Evolutionary conservation across 108 stramenopile genomes (phyloP).

Genomic region (Mediolabrus comicus): DNA sequence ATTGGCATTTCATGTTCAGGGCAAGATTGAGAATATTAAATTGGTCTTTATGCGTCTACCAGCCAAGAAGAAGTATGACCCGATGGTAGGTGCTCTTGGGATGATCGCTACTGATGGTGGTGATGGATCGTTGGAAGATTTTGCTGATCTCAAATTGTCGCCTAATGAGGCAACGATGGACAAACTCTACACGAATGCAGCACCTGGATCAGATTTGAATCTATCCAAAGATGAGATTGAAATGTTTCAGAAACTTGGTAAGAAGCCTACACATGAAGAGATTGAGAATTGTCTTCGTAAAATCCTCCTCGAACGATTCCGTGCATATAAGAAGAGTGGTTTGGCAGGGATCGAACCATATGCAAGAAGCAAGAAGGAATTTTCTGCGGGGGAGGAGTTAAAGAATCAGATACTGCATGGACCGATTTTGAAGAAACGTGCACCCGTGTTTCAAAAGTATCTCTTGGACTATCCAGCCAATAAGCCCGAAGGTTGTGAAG

Average conservation of each 20-base stretch:
- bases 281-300: slow-evolving; percentile 45
- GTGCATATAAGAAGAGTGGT: slow-evolving; percentile 47
- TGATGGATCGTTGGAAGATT: slow-evolving; percentile 46
- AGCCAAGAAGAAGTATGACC: slow-evolving; percentile 53
- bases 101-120: slow-evolving; percentile 50
- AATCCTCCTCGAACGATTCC: slow-evolving; percentile 44
- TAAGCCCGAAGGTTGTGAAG: slow-evolving; percentile 39
- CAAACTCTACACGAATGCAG: slow-evolving; percentile 39
- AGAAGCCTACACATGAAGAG: slow-evolving; percentile 32
- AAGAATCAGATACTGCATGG: slow-evolving; percentile 37
- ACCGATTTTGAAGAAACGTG: slow-evolving; percentile 27
- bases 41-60: slow-evolving; percentile 30
- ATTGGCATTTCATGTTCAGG: slow-evolving; percentile 46
- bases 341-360: slow-evolving; percentile 52
- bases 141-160: slow-evolving; percentile 37
- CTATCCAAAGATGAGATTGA: slow-evolving; percentile 51
- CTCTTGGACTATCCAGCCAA: slow-evolving; percentile 52
- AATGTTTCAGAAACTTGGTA: slow-evolving; percentile 37
- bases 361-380: slow-evolving; percentile 43
- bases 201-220: slow-evolving; percentile 45
- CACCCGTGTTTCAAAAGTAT: slow-evolving; percentile 47
- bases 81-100: slow-evolving; percentile 41
- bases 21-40: slow-evolving; percentile 36
- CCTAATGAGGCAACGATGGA: slow-evolving; percentile 35
- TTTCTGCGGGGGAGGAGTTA: slow-evolving; percentile 49